These are phyloP conservation scores for Lichina pygmaea DNA, from an alignment of 495 filamentous ascomycete species.

Conservation along the genomic window DNA sequence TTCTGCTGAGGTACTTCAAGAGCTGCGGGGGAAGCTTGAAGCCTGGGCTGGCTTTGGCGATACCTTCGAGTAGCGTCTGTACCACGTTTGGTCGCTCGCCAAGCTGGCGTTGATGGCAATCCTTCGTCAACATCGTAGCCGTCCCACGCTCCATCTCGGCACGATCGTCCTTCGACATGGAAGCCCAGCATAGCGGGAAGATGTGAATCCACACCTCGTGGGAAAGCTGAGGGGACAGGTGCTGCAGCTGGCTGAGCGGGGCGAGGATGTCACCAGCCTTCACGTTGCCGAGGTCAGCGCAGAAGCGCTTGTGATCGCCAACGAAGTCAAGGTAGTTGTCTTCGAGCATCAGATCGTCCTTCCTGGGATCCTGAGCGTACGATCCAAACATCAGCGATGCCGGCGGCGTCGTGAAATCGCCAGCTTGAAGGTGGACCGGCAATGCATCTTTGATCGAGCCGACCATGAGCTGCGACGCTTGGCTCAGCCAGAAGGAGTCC, in stretches of 20 bases:
- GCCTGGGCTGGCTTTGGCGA: slow-evolving; percentile 50
- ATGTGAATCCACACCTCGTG: slow-evolving; percentile 73
- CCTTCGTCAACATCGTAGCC: slow-evolving; percentile 65
- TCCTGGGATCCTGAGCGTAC: slow-evolving; percentile 44
- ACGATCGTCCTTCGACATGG: slow-evolving; percentile 61
- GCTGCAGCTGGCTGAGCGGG: slow-evolving; percentile 82
- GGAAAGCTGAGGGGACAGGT: slow-evolving; percentile 52
- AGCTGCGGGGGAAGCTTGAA: slow-evolving; percentile 89
- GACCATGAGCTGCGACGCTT: slow-evolving; percentile 74
- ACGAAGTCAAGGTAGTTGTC: slow-evolving; percentile 61
- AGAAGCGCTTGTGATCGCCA: slow-evolving; percentile 50
- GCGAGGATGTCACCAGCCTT: slow-evolving; percentile 68
- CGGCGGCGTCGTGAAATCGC: slow-evolving; percentile 58
- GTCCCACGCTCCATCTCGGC: slow-evolving; percentile 76
- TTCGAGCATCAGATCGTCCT: slow-evolving; percentile 47
- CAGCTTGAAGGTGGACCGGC: slow-evolving; percentile 41
- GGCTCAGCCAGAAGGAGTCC: slow-evolving; percentile 89
- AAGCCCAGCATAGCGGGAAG: slow-evolving; percentile 85
- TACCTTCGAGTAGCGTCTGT: slow-evolving; percentile 65
- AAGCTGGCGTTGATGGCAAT: slow-evolving; percentile 80
- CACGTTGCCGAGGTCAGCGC: slow-evolving; percentile 55
- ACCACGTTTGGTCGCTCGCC: slow-evolving; percentile 89
- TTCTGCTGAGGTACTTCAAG: slow-evolving; percentile 73
- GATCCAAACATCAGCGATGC: slow-evolving; percentile 39
- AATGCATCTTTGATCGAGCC: slow-evolving; percentile 71